Conservation (phyloP, 1,284 basidiomycete species). For the Rhodofomes roseus region DNA sequence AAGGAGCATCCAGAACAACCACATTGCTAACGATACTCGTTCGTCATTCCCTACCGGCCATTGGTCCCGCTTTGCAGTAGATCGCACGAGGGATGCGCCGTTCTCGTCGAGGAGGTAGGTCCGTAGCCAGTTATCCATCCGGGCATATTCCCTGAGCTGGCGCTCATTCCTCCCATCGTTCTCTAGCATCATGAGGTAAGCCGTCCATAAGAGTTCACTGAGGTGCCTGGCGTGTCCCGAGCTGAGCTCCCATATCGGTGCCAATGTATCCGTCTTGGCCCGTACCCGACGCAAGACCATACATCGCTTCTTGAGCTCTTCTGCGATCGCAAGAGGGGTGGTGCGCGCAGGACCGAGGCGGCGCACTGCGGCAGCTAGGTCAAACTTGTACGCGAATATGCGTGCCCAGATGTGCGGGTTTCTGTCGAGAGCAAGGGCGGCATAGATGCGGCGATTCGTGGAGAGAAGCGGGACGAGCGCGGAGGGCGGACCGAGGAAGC, state of each 20-base stretch:
- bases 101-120: conserved; percentile 34
- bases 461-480: conserved; percentile 34
- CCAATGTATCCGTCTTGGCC: conserved; percentile 32
- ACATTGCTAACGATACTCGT: conserved; percentile 33
- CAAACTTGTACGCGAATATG: conserved; percentile 42
- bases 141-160: conserved; percentile 39
- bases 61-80: conserved; percentile 22
- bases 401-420: conserved; percentile 43
- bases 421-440: conserved; percentile 28
- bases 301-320: conserved; percentile 48
- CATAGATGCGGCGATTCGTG: conserved; percentile 34
- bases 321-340: conserved; percentile 26
- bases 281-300: conserved; percentile 50
- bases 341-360: conserved; percentile 22
- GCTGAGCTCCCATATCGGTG: conserved; percentile 12
- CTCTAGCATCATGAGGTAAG: conserved; percentile 55
- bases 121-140: conserved; percentile 33
- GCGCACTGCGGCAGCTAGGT: conserved; percentile 26
- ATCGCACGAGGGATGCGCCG: conserved; percentile 31
- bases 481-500: conserved; percentile 29
- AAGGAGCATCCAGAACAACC: conserved; percentile 50
- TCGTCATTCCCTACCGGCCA: conserved; percentile 34
- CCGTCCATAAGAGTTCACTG: conserved; percentile 41
- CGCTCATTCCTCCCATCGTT: conserved; percentile 48
- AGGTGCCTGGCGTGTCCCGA: conserved; percentile 26